Base-by-base conservation (phyloP, 495 filamentous ascomycete species). In the Neurospora sp. region DNA sequence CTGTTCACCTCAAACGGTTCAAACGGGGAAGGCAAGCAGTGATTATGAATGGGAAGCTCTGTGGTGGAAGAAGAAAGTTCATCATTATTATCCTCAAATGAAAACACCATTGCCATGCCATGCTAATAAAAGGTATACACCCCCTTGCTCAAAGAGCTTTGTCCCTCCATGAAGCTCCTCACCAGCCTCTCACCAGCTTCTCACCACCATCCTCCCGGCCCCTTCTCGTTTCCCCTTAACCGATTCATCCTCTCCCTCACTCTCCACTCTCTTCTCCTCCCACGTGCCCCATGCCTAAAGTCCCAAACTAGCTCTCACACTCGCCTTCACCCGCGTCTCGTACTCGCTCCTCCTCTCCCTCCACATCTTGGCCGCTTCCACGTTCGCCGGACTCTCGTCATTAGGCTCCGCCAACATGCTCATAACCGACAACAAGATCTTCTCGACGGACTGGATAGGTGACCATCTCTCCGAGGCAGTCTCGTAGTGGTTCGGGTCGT, bases 321-420 rank as follows among this genome's bases (percentile, higher is more conserved):
- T 92, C 73, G 94, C 91, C 74, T 91, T 87, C 22, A 98, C 94
- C 82, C 88, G 90, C 82, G 87, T 84, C 87, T 98, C 95, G 83
- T 97, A 99, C 79, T 94, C 92, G 37, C 77, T 78, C 76, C 93
- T 88, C 75, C 90, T 83, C 75, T 98, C 96, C 71, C 96, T 88
- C 96, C 96, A 99, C 94, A 98, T 97, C 87, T 96, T 93, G 70
- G 96, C 96, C 35, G 96, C 96, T 86, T 99, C 96, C 72, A 98
- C 90, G 83, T 99, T 99, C 71, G 96, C 96, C 2, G 96, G 96
- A 78, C 92, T 95, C 88, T 99, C 96, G 79, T 98, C 96, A 81
- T 99, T 99, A 75, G 96, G 96, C 84, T 98, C 96, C 3, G 94
- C 94, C 71, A 99, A 86, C 96, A 99, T 98, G 79, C 93, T 97